Base-by-base conservation (phyloP, 2,329 filamentous ascomycete genomes). In the Mycogone perniciosa region DNA sequence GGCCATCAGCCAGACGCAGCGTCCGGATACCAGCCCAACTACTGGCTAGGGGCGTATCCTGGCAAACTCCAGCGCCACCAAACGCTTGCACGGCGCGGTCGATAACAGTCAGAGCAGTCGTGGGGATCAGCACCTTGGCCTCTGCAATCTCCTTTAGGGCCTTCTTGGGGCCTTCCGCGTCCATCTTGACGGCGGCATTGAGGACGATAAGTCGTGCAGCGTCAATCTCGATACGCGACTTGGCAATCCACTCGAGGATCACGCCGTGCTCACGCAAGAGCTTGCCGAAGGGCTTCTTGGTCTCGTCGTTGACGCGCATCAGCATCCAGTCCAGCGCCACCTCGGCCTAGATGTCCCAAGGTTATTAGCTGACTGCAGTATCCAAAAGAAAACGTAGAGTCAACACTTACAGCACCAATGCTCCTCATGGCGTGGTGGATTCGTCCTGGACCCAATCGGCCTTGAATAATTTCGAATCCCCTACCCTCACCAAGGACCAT, bases 361-460 rank as follows among this genome's bases (percentile, higher is more conserved):
- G 26, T n/a, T 11, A 33, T 34, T 40, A 35, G 20, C 20, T 20
- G 20, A 20, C 20, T 20, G 3, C 27, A n/a, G 10, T 44, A 11
- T 31, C 29, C 2, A 40, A 40, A 40, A 20, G 13, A 40, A 40
- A 20, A 20, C 20, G 20, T 20, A 20, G 20, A 3, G 20, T 20
- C 20, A 20, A 20, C 20, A 73, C 77, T 67, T 72, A 82, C 82
- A 47, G 89, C 86, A 48, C 93, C 93, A 65, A 99, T 93, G 54
- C 84, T 85, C 57, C 93, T 85, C 93, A 99, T 99, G 54, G 90
- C 89, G 73, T 99, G 93, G 74, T 99, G 93, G 66, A 99, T 97
- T 52, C 93, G 88, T 33, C 93, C 93, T 1, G 93, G 93, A 1
- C 93, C 93, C 27, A 99, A 85, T 60, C 93, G 89, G 52, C 93